Evolutionary conservation across 768 basidiomycete genomes (phyloP), one percentile per base, ranked within the genome.

Genomic region (Stropharia rugosoannulata): DNA sequence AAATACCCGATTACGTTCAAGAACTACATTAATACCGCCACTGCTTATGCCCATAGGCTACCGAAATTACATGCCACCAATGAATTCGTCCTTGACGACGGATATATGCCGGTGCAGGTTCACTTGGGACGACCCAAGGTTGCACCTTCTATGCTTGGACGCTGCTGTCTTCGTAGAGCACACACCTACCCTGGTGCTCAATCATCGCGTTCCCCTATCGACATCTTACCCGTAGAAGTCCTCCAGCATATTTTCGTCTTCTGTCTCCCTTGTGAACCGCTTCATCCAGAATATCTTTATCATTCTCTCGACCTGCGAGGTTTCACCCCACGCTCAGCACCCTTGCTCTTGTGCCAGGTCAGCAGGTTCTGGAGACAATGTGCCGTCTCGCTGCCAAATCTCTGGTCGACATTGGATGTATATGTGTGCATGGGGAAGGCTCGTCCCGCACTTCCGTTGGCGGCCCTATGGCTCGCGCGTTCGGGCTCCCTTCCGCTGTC

Each of bases 311-410:
- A 59, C 38, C 40, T 55, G 32, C 51, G 45, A 39, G 62, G 59
- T 27, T 58, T 60, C 54, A 57, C 57, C 38, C 49, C 62, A 6
- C 39, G 51, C 18, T 62, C 59, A 4, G 68, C 70, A 6, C 73
- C 74, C 7, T 57, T 80, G 12, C 57, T 76, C 27, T 56, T 75
- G 36, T 75, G 77, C 43, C 72, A 70, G 39, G 72, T 81, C 35
- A 80, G 76, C 52, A 68, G 58, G 39, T 58, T 68, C 51, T 81
- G 80, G 80, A 67, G 78, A 54, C 59, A 66, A 18, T 60, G 76
- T 41, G 74, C 75, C 29, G 50, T 75, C 27, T 68, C 66, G 37
- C 70, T 68, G 4, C 72, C 78, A 5, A 55, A 66, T 29, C 62
- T 81, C 16, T 82, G 80, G 80, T 70, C 72, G 5, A 62, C 69